Conservation (phyloP, 345 rosid species). For the Syzygium grande region DNA sequence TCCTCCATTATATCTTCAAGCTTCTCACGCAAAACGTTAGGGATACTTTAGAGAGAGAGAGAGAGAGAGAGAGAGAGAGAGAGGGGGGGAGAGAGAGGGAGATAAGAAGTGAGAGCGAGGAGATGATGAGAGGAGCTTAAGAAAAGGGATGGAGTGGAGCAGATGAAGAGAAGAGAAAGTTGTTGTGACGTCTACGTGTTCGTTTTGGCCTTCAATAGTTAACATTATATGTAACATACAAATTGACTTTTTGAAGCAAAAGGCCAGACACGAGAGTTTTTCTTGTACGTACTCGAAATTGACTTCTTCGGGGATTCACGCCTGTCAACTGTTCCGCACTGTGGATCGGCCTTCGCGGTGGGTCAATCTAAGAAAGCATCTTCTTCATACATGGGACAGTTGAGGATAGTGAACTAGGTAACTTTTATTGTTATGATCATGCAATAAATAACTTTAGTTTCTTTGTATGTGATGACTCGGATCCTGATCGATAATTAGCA, state of each 20-base stretch:
- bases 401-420: not conserved
- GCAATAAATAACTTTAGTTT: not conserved
- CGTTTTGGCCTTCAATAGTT: not conserved
- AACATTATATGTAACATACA: not conserved
- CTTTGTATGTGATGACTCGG: not conserved
- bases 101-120: not conserved
- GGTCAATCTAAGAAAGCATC: not conserved
- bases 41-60: not conserved
- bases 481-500: not conserved
- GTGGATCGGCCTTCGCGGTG: not conserved
- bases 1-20: slow-evolving; percentile 11
- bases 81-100: not conserved
- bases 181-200: slow-evolving; percentile 17
- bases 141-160: slow-evolving; percentile 22
- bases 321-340: not conserved
- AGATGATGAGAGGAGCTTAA: not conserved
- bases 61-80: not conserved
- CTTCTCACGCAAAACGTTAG: not conserved
- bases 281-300: not conserved
- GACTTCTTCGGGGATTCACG: slow-evolving; percentile 16
- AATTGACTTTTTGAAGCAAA: not conserved
- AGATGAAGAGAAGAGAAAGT: slow-evolving; percentile 19
- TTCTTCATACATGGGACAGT: not conserved
- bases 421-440: not conserved
- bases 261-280: not conserved